These are phyloP conservation scores for Globisporangium takayamanum DNA, from an alignment of 352 stramenopile genomes.

Conservation along the genomic window DNA sequence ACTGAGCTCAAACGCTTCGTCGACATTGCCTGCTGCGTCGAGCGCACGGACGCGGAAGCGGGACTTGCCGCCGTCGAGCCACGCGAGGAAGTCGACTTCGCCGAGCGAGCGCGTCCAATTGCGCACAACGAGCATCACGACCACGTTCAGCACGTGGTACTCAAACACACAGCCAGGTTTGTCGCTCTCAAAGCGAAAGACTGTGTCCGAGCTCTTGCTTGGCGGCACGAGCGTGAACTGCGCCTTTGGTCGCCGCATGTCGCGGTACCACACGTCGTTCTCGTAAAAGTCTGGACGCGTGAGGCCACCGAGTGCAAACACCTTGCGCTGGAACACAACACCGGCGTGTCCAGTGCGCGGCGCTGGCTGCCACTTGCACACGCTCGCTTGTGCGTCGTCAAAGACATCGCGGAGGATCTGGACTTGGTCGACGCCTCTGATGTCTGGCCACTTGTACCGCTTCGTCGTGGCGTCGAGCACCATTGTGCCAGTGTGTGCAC, in stretches of 20 bases:
- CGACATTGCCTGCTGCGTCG: conserved; percentile 91
- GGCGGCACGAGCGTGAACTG: conserved; percentile 43
- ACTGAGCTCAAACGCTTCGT: conserved; percentile 66
- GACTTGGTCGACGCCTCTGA: conserved; percentile 60
- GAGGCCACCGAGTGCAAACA: conserved; percentile 73
- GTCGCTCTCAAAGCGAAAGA: conserved; percentile 88
- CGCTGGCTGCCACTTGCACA: conserved; percentile 61
- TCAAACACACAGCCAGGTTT: conserved; percentile 89
- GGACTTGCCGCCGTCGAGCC: conserved; percentile 84
- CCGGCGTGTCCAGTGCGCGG: conserved; percentile 56
- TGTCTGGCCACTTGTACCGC: conserved; percentile 45
- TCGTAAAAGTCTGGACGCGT: conserved; percentile 54
- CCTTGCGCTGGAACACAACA: conserved; percentile 65
- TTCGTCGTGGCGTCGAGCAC: conserved; percentile 33
- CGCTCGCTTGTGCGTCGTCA: conserved; percentile 48
- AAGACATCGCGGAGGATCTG: conserved; percentile 57
- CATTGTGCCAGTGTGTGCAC: conserved; percentile 38
- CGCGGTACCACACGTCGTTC: conserved; percentile 88
- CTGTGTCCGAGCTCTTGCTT: conserved; percentile 53
- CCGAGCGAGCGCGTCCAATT: conserved; percentile 60
- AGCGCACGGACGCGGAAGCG: conserved; percentile 85
- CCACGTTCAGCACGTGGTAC: conserved; percentile 86
- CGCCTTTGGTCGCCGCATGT: conserved; percentile 38
- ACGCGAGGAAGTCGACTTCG: conserved; percentile 34
- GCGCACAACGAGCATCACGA: conserved; percentile 80